Percentiles rank a stretch among this genome's conserved stretches.
phyloP scores from a whole-genome alignment of 1,284 basidiomycete genomes.

The Melampsora americana region DNA sequence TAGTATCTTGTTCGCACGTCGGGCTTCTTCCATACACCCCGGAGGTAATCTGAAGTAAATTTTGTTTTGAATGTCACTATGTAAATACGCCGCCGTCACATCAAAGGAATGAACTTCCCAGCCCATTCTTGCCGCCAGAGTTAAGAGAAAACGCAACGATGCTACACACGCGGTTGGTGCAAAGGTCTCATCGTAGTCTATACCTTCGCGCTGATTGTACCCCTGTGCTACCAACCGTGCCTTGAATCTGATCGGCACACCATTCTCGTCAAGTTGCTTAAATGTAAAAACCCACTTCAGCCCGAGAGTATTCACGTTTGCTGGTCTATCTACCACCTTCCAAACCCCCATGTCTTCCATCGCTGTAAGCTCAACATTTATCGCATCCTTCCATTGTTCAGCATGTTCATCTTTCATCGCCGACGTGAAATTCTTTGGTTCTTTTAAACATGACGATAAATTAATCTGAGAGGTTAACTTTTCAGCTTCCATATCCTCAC shows the following conservation, averaged over 20 bases:
- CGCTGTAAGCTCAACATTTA: neutral
- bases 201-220: neutral
- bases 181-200: conserved; percentile 6
- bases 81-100: too few relatives aligned
- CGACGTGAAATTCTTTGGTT: neutral
- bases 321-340: neutral
- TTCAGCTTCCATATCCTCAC: neutral
- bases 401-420: neutral
- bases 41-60: too few relatives aligned
- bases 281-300: conserved; percentile 6
- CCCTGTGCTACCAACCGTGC: conserved; percentile 12
- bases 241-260: neutral
- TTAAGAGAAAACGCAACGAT: too few relatives aligned
- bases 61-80: too few relatives aligned
- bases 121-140: too few relatives aligned
- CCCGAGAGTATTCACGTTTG: neutral
- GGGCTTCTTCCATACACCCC: neutral
- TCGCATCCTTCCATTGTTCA: neutral
- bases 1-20: too few relatives aligned
- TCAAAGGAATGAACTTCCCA: too few relatives aligned
- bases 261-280: neutral
- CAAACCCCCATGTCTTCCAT: conserved; percentile 5
- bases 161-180: too few relatives aligned
- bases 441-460: too few relatives aligned
- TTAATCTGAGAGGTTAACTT: neutral